Evolutionary conservation across 257 asterid species (phyloP).

Genomic region (Fraxinus americana): DNA sequence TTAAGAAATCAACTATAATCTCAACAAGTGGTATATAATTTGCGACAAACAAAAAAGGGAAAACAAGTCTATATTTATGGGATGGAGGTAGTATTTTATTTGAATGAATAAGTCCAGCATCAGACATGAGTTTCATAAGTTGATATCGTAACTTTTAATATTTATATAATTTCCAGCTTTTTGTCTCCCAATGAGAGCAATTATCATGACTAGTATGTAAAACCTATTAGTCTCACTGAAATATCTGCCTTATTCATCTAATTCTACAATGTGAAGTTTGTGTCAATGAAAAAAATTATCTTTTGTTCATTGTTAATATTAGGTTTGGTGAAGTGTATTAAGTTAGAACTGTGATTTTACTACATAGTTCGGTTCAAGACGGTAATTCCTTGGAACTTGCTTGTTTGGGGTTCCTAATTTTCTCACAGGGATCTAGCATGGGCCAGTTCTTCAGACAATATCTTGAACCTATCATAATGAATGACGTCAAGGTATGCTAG

Average conservation of each 20-base stretch:
- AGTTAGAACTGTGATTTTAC: not conserved
- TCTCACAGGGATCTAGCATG: conserved; percentile 84
- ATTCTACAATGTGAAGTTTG: not conserved
- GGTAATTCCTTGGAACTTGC: conserved; percentile 11
- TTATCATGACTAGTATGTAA: not conserved
- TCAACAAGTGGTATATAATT: too few species aligned
- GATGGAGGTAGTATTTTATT: not conserved
- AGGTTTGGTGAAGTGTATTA: not conserved
- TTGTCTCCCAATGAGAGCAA: conserved; percentile 4
- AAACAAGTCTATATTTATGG: too few species aligned
- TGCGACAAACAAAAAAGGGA: too few species aligned
- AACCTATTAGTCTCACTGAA: not conserved
- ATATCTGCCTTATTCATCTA: not conserved
- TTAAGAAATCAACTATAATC: too few species aligned
- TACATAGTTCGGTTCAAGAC: conserved; percentile 6
- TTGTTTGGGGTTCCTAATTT: conserved; percentile 23
- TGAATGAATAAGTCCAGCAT: not conserved
- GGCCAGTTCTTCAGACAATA: conserved; percentile 92
- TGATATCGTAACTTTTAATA: not conserved
- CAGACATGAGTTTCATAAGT: not conserved
- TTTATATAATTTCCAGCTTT: not conserved
- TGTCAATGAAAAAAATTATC: not conserved
- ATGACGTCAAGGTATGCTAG: conserved; percentile 73
- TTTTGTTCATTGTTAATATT: conserved; percentile 2
- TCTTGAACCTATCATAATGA: conserved; percentile 94